Percentiles rank a stretch among this genome's conserved stretches.
phyloP scores from a whole-genome alignment of 1,284 basidiomycete species.

The Marasmius tenuissimus region DNA sequence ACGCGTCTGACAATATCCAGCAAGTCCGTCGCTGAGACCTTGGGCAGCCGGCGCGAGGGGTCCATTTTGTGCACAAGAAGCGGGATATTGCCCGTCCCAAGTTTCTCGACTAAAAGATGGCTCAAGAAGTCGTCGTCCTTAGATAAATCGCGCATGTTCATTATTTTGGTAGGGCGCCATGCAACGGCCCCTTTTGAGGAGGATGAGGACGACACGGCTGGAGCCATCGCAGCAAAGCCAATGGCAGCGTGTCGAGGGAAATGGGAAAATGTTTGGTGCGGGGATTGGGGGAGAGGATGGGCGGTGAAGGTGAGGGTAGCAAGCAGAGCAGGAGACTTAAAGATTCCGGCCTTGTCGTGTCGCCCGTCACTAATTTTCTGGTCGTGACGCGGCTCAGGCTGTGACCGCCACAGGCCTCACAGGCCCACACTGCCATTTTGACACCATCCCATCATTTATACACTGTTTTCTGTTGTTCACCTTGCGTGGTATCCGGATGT shows the following conservation, averaged over 20 bases:
- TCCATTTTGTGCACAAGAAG: slow-evolving; percentile 87
- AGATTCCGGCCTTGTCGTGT: not conserved
- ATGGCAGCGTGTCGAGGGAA: not conserved
- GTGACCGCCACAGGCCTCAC: not conserved
- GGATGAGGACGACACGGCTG: slow-evolving; percentile 29
- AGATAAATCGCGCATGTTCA: slow-evolving; percentile 84
- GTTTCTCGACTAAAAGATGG: slow-evolving; percentile 81
- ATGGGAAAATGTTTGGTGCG: not conserved
- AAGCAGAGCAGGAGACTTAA: slow-evolving; percentile 8
- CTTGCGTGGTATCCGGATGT: not conserved
- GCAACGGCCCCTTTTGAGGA: slow-evolving; percentile 30
- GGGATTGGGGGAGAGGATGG: slow-evolving; percentile 15
- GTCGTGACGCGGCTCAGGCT: not conserved
- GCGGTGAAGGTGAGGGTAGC: slow-evolving; percentile 4
- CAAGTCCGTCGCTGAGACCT: slow-evolving; percentile 64
- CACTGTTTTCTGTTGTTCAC: not conserved
- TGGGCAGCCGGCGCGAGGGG: slow-evolving; percentile 66
- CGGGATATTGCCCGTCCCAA: slow-evolving; percentile 72
- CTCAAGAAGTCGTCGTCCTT: slow-evolving; percentile 86
- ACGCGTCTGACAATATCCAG: slow-evolving; percentile 75
- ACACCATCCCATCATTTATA: not conserved
- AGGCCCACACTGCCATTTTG: not conserved
- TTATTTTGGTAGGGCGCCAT: slow-evolving; percentile 81
- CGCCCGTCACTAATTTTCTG: not conserved
- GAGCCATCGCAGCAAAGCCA: slow-evolving; percentile 31